Conservation (phyloP, 2,329 filamentous ascomycete genomes). For the Talaromyces funiculosus region DNA sequence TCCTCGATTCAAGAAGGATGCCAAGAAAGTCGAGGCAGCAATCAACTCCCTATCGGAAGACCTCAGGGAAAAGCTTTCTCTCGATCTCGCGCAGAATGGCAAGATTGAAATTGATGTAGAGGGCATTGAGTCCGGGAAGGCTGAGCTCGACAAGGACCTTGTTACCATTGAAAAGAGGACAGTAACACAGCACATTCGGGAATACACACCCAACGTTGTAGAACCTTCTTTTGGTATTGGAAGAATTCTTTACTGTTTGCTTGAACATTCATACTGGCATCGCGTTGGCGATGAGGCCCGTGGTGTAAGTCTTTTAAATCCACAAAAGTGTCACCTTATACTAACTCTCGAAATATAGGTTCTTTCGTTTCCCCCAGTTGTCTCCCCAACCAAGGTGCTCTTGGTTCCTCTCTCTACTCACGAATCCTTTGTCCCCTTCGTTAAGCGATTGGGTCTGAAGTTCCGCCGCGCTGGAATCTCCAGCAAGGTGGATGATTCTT, state of each 20-base stretch:
- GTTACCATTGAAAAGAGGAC: constrained; percentile 80
- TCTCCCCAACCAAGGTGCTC: constrained; percentile 93
- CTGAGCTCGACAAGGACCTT: constrained; percentile 72
- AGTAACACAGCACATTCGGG: constrained; percentile 73
- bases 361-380: constrained; percentile 65
- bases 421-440: constrained; percentile 70
- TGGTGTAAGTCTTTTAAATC: constrained; percentile 58
- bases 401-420: constrained; percentile 84
- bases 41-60: constrained; percentile 72
- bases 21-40: constrained; percentile 75
- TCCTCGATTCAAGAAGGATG: constrained; percentile 90
- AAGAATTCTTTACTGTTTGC: constrained; percentile 83
- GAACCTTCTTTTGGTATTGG: constrained; percentile 98
- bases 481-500: constrained; percentile 82
- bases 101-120: constrained; percentile 73
- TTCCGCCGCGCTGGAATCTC: constrained; percentile 73
- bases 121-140: constrained; percentile 62
- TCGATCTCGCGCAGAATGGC: constrained; percentile 66
- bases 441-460: constrained; percentile 66
- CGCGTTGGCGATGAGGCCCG: constrained; percentile 78
- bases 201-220: constrained; percentile 93
- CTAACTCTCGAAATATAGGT: constrained; percentile 43
- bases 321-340: not conserved
- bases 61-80: constrained; percentile 70
- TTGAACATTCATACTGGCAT: constrained; percentile 95